These are phyloP conservation scores for Francoa sonchifolia DNA, from an alignment of 441 rosid species.

Conservation along the genomic window DNA sequence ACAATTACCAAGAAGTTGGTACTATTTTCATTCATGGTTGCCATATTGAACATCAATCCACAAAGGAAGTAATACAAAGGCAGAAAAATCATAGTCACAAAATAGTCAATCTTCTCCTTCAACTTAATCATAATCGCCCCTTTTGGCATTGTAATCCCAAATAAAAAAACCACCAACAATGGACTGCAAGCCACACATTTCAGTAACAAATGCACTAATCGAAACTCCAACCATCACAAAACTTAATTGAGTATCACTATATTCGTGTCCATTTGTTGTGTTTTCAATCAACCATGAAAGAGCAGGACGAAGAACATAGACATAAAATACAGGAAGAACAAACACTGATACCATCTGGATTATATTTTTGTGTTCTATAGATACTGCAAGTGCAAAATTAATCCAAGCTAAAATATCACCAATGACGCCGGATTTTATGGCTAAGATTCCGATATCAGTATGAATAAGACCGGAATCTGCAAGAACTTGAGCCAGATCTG, in stretches of 20 bases:
- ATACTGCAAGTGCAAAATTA: too few species aligned
- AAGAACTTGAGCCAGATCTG: too few species aligned
- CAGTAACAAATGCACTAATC: conserved; percentile 18
- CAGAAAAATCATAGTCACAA: conserved; percentile 22
- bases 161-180: conserved; percentile 32
- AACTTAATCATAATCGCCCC: conserved; percentile 17
- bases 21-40: too few species aligned
- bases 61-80: conserved; percentile 19
- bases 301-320: conserved; percentile 19
- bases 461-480: too few species aligned
- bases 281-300: conserved; percentile 9
- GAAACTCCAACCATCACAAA: conserved; percentile 19
- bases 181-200: conserved; percentile 25
- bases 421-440: too few species aligned
- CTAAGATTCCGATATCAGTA: too few species aligned
- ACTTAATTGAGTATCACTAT: conserved; percentile 17
- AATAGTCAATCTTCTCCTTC: conserved; percentile 23
- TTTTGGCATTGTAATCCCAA: conserved; percentile 32
- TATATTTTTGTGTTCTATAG: too few species aligned
- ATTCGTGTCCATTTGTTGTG: conserved; percentile 1
- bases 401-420: too few species aligned
- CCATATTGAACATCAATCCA: conserved; percentile 23
- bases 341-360: too few species aligned
- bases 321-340: too few species aligned
- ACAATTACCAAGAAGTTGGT: too few species aligned